A percentile compares a stretch with the other conserved stretches of the same genome.
phyloP scores from a whole-genome alignment of 352 stramenopile species.

The Pythium brassicae region DNA sequence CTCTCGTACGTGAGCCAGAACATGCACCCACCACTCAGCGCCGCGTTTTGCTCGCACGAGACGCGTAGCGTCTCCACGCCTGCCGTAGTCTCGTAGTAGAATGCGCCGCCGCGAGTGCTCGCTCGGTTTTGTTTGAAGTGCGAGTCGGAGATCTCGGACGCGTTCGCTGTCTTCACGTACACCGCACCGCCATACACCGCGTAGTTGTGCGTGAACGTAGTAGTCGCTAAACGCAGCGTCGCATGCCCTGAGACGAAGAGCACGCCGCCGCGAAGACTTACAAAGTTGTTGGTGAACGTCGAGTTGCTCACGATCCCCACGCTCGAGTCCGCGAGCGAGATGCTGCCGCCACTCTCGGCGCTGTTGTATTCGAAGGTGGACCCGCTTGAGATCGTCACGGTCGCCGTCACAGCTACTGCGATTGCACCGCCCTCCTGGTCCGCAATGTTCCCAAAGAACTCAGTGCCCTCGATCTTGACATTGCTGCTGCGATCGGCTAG shows the following conservation, averaged over 20 bases:
- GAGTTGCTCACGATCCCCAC: constrained; percentile 10
- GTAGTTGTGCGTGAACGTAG: constrained; percentile 24
- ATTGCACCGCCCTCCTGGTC: constrained; percentile 46
- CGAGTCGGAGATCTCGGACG: constrained; percentile 13
- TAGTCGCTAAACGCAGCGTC: constrained; percentile 10
- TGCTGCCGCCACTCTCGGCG: constrained; percentile 26
- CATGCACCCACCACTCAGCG: constrained; percentile 51
- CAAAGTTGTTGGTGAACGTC: constrained; percentile 23
- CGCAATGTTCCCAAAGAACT: constrained; percentile 41
- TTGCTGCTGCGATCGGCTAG: constrained; percentile 30
- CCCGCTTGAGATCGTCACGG: constrained; percentile 9
- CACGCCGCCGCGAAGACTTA: constrained; percentile 21
- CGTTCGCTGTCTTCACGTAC: constrained; percentile 20
- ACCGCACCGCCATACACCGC: constrained; percentile 34
- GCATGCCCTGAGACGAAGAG: constrained; percentile 28
- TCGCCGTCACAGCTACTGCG: constrained; percentile 14
- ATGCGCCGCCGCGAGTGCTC: constrained; percentile 31
- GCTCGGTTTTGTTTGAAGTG: constrained; percentile 34
- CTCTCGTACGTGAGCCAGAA: constrained; percentile 49
- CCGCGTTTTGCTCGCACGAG: constrained; percentile 31
- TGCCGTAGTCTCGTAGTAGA: constrained; percentile 35
- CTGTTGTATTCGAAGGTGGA: constrained; percentile 34
- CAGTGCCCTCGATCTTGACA: constrained; percentile 14
- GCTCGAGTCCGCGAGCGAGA: constrained; percentile 15
- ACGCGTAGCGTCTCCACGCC: constrained; percentile 21